Evolutionary conservation across 495 filamentous ascomycete species (phyloP), one percentile per base, ranked within the genome.

Genomic region (Daldinia grandis): DNA sequence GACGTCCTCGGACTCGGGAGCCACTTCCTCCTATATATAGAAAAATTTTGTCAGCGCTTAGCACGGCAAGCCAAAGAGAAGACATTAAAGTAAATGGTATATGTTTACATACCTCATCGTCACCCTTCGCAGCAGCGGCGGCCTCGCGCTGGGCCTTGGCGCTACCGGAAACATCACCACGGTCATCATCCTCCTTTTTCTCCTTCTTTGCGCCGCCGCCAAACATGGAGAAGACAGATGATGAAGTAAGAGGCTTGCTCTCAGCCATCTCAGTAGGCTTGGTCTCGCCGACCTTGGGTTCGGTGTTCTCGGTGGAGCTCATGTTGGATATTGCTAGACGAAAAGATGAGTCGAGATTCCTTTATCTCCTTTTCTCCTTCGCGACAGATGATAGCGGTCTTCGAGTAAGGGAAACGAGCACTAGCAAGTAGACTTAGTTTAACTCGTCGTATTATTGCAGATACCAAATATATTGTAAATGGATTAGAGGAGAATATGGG

Each of bases 211-310:
- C 94, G 57, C 93, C 92, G 60, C 94, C 94, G 66, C 95, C 95
- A 79, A 99, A 99, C 95, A 99, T 99, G 78, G 91, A 92, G 85
- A 97, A 99, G 58, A 99, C 90, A 12, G 82, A 80, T 7, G 81
- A 80, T 3, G 78, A 76, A 56, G 83, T 81, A 37, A 81, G 74
- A 61, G 82, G 76, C 62, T 76, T 76, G 35, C 42, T 55, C 78
- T 81, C 78, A 59, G 70, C 35, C 8, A 38, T 72, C 75, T 75
- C 76, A 33, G 77, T 68, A 30, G 76, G 60, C 75, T 80, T 81
- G 68, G 78, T 71, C 71, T 70, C 73, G 31, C 64, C 73, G 68
- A 73, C 71, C 77, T 81, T 83, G 64, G 78, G 73, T 58, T 79
- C 78, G 54, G 78, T 78, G 67, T 78, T 82, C 59, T 84, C 81